Evolutionary conservation across 345 rosid species (phyloP), one percentile per base, ranked within the genome.

Genomic region (Cardiospermum halicacabum): DNA sequence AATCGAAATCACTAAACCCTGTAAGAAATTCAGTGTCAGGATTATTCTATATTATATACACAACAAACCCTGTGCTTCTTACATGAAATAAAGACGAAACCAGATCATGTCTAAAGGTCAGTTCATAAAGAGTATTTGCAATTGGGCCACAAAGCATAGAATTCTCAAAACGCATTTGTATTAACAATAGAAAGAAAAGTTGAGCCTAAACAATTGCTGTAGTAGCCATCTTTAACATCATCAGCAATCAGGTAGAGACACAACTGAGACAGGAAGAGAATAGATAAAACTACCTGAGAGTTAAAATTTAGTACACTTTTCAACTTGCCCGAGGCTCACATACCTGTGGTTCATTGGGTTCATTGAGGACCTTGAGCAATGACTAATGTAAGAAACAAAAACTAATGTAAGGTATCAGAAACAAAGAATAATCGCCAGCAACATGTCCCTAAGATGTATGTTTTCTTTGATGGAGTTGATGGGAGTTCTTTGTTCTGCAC

Each of bases 261-360:
- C 22, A 37, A 26, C 15, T 4, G 25, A 34, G 34, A 4, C 11
- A 53, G 19, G 8, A 2, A 6, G 25, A 34, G 16, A 18, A 4
- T n/a, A 24, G n/a, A 49, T 11, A 19, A 47, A 10, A 7, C 13
- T 53, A 13, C 34, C 5, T 10, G 3, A 27, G 26, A 39, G 26
- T 39, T 50, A n/a, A 16, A 39, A 53, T 64, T 60, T 53, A 22
- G 5, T 53, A 25, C 53, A 64, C 49, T 53, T 57, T 63, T 7
- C 59, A 25, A 19, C 11, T 21, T 40, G 8, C 49, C 45, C 42
- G 28, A 25, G 21, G 59, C 39, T 16, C 28, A 39, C 8, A n/a
- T 18, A 13, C 39, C 49, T 10, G 31, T 64, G 6, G 37, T 53
- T 53, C 68, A 51, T 12, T n/a, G 11, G 42, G 19, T 9, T 12